Percentiles rank a stretch among this genome's conserved stretches.
phyloP scores from a whole-genome alignment of 768 basidiomycete genomes.

The Chalciporus chontae region DNA sequence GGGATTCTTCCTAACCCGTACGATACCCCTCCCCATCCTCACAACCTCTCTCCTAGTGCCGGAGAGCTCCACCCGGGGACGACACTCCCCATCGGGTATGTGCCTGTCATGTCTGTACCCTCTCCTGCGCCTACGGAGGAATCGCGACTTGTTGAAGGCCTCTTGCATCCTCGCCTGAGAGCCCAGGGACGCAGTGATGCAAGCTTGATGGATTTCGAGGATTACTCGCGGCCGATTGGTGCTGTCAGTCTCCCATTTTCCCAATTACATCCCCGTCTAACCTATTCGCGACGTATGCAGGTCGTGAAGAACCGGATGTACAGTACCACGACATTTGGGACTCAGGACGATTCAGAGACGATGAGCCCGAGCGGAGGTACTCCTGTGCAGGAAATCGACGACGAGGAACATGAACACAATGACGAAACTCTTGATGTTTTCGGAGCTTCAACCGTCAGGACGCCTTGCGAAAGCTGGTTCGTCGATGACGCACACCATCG shows the following conservation, averaged over 20 bases:
- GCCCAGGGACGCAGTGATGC: conserved; percentile 21
- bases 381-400: not conserved
- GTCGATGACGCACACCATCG: not conserved
- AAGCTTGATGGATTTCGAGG: conserved; percentile 32
- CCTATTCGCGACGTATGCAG: conserved; percentile 7
- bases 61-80: not conserved
- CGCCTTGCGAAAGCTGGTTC: conserved; percentile 12
- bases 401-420: not conserved
- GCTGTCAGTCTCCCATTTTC: conserved; percentile 20
- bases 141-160: conserved; percentile 23
- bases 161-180: conserved; percentile 28
- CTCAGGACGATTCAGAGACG: conserved; percentile 20
- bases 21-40: not conserved
- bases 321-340: conserved; percentile 34
- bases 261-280: not conserved
- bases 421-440: conserved; percentile 8
- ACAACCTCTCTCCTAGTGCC: not conserved
- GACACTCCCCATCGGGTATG: conserved; percentile 1
- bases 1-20: not conserved
- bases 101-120: conserved; percentile 4
- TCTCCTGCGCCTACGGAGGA: conserved; percentile 29
- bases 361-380: conserved; percentile 5
- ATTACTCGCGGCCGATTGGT: conserved; percentile 32
- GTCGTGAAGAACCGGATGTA: conserved; percentile 28
- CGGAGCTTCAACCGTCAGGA: not conserved